Percentiles rank a stretch among this genome's conserved stretches.
phyloP scores from a whole-genome alignment of 495 filamentous ascomycete species.

The Penicillium simplicissimum region DNA sequence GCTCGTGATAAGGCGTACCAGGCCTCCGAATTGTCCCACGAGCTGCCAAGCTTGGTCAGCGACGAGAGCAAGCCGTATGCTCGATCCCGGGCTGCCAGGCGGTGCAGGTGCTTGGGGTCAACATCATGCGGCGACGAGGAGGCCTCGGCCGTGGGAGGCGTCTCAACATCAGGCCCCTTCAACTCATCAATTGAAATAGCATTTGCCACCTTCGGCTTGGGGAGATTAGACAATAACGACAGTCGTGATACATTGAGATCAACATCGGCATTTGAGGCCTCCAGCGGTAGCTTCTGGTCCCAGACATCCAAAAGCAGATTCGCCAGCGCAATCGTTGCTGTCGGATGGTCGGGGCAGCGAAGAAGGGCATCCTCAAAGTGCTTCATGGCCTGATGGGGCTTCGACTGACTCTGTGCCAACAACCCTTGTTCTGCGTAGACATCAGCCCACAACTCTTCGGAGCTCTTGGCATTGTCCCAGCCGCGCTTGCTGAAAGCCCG shows the following conservation, averaged over 20 bases:
- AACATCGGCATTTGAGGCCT: slow-evolving; percentile 37
- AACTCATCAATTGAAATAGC: slow-evolving; percentile 29
- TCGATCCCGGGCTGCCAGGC: slow-evolving; percentile 81
- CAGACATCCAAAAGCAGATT: slow-evolving; percentile 88
- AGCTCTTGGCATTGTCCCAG: slow-evolving; percentile 73
- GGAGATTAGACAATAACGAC: slow-evolving; percentile 23
- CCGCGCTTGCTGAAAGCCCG: slow-evolving; percentile 57
- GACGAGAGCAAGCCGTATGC: slow-evolving; percentile 78
- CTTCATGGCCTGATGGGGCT: slow-evolving; percentile 65
- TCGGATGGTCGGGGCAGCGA: slow-evolving; percentile 71
- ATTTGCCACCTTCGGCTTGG: slow-evolving; percentile 24
- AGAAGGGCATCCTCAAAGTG: slow-evolving; percentile 79
- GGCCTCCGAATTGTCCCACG: slow-evolving; percentile 92
- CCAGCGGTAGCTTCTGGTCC: slow-evolving; percentile 55
- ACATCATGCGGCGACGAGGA: slow-evolving; percentile 28
- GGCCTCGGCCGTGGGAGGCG: slow-evolving; percentile 10
- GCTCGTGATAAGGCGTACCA: slow-evolving; percentile 87
- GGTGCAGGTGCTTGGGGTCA: slow-evolving; percentile 65
- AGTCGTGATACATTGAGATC: slow-evolving; percentile 33
- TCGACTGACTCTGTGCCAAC: slow-evolving; percentile 60
- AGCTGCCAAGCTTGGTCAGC: slow-evolving; percentile 80
- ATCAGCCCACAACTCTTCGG: slow-evolving; percentile 80
- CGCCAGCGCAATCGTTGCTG: slow-evolving; percentile 78
- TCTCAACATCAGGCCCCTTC: slow-evolving; percentile 18
- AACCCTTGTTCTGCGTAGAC: slow-evolving; percentile 74